phyloP scores from a whole-genome alignment of 2,329 filamentous ascomycete species.

The Lasiodiplodia hormozganensis region DNA sequence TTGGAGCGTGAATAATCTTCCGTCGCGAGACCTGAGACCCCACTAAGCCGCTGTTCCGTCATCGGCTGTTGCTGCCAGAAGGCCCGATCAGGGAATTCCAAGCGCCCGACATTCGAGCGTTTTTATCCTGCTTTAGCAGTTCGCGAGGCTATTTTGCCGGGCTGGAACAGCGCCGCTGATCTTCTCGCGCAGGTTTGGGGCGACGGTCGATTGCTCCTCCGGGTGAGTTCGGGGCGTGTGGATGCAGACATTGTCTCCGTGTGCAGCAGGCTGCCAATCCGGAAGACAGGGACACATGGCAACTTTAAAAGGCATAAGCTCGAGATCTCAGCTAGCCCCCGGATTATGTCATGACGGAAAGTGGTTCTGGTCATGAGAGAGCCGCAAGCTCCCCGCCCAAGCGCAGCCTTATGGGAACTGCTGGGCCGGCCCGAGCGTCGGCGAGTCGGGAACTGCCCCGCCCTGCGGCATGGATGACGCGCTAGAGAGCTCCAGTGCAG shows the following conservation, averaged over 20 bases:
- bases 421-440: conserved; percentile 29
- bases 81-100: conserved; percentile 15
- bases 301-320: not conserved
- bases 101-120: not conserved
- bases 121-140: not conserved
- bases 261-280: not conserved
- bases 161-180: not conserved
- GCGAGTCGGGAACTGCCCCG: conserved; percentile 26
- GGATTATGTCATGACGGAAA: conserved; percentile 9
- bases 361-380: conserved; percentile 1
- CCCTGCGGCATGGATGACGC: conserved; percentile 17
- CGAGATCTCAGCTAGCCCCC: not conserved
- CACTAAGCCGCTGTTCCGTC: conserved; percentile 25
- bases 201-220: not conserved
- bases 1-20: conserved; percentile 27
- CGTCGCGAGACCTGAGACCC: conserved; percentile 19
- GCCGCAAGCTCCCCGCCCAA: not conserved
- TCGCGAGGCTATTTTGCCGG: conserved; percentile 2
- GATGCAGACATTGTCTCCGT: not conserved
- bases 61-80: conserved; percentile 17
- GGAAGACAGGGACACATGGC: not conserved
- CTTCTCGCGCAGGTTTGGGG: not conserved
- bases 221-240: conserved; percentile 9
- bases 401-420: conserved; percentile 19
- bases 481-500: conserved; percentile 21